Evolutionary conservation across 169 alveolate species (phyloP), one percentile per base, ranked within the genome.

Genomic region (Eimeria necatrix): DNA sequence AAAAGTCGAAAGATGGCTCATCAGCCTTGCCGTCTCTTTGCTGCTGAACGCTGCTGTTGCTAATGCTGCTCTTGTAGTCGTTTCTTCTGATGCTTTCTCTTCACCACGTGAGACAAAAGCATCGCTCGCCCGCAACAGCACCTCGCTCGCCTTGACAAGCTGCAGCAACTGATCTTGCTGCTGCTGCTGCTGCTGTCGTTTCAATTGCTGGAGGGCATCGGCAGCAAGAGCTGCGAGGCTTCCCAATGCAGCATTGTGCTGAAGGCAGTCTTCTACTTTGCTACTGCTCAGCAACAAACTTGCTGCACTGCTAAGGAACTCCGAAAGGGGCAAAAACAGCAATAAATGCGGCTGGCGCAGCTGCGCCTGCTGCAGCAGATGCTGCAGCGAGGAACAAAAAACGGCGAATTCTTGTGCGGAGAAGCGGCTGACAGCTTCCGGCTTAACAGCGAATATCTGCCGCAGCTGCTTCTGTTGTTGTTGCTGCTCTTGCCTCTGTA

Each of bases 181-280:
- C 60, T 56, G 90, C 74, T 81, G 71, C 52, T 71, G 70, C 10
- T 81, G 74, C 73, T 81, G 53, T 56, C 9, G 84, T 51, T 73
- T 49, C 20, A 20, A 14, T n/a, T 81, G 90, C 90, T 81, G 90
- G 32, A 81, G 52, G 7, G 73, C 90, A 49, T 81, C 90, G 0
- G 74, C 90, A 53, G 90, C 90, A 81, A 81, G 90, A 10, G 74
- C 73, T 49, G 73, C 90, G 22, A 81, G 90, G 90, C 90, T 81
- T 12, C 70, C 74, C 90, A 81, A 12, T 32, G 90, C 74, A 12
- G 90, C 90, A 4, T 52, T 53, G 51, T 52, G 71, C 53, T 81
- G 90, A 0, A 53, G 7, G 16, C 3, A 3, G 52, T 81, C 24
- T 26, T 48, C 24, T 48, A 20, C 73, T 53, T 56, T 16, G 70